Conservation (phyloP, 1,284 basidiomycete genomes). For the Naganishia sp. region DNA sequence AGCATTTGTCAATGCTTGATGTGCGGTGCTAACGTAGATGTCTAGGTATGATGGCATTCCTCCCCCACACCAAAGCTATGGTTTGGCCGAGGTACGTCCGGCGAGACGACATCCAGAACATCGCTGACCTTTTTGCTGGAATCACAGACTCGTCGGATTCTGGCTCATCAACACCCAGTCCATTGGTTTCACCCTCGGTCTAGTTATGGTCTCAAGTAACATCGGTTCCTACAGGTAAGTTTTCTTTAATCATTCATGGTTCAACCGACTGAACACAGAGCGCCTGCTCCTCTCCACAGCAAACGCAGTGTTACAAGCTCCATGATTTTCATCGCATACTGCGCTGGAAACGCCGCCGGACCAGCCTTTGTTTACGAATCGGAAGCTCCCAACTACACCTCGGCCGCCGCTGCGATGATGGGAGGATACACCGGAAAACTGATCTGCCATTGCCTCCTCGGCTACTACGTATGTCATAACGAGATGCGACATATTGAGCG, state of each 20-base stretch:
- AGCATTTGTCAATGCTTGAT: no score
- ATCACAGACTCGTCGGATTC: constrained; percentile 42
- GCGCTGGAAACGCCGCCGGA: constrained; percentile 42
- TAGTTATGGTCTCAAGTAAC: constrained; percentile 50
- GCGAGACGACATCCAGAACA: neutral
- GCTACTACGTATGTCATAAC: constrained; percentile 36
- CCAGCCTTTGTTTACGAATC: constrained; percentile 40
- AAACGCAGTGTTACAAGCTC: constrained; percentile 45
- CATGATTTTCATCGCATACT: constrained; percentile 46
- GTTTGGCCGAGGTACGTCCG: constrained; percentile 37
- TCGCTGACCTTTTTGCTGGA: no score
- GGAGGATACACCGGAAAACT: constrained; percentile 42
- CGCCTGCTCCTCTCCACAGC: constrained; percentile 23
- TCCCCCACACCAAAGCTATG: constrained; percentile 43
- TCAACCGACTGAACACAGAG: neutral
- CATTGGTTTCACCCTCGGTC: constrained; percentile 49
- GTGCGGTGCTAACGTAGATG: constrained; percentile 7
- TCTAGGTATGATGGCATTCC: constrained; percentile 47
- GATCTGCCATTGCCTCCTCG: constrained; percentile 37
- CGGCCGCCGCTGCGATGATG: constrained; percentile 48
- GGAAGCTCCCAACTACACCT: constrained; percentile 47
- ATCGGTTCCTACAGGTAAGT: constrained; percentile 41
- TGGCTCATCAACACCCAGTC: constrained; percentile 46
- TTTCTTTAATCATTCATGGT: neutral
- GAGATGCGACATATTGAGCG: constrained; percentile 10